Base-by-base conservation (phyloP, 805 yeast genomes). In the Saccharomycopsis fibuligera region DNA sequence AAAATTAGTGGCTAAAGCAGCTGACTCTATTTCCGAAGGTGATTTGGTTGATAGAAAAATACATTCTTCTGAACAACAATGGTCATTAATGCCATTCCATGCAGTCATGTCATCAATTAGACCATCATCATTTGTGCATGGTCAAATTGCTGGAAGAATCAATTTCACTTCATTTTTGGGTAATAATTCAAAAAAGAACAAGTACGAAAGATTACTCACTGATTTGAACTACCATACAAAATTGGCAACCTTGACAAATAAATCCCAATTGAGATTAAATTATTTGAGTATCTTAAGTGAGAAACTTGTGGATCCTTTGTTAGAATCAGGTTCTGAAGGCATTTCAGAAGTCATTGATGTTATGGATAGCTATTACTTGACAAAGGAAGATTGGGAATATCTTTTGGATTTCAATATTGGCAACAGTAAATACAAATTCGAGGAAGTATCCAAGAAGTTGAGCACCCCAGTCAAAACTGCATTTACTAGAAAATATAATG, bases 71-170 rank as follows among this genome's bases (percentile, higher is more conserved):
- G 96, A 90, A 56, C 98, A 91, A 64, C 86, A 86, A 57, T 90
- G 98, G 98, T 79, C 93, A 53, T 72, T 91, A 51, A 75, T 93
- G 71, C 99, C 98, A 5, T 74, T 88, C 58, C 96, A 88, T 65
- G 97, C 89, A 0, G 74, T 88, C 3, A 70, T 85, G 72, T 90
- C 97, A 1, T 77, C 95, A 0, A 87, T 93, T 10, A 68, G 77
- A 43, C 99, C 98, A 1, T 74, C 87, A 0, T 78, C 79, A 30
- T 75, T 73, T 54, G 81, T 88, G 19, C 81, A 86, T 14, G 97
- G 96, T 5, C 75, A 74, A 44, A 64, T 83, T 43, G 65, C 74
- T 1, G 84, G 84, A 8, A 70, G 96, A 55, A 79, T 83, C 47
- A 81, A 79, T 65, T 91, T 91, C 67, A 78, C 96, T 0, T 68